Evolutionary conservation across 2,329 filamentous ascomycete species (phyloP).

Genomic region (Sporothrix brasiliensis): DNA sequence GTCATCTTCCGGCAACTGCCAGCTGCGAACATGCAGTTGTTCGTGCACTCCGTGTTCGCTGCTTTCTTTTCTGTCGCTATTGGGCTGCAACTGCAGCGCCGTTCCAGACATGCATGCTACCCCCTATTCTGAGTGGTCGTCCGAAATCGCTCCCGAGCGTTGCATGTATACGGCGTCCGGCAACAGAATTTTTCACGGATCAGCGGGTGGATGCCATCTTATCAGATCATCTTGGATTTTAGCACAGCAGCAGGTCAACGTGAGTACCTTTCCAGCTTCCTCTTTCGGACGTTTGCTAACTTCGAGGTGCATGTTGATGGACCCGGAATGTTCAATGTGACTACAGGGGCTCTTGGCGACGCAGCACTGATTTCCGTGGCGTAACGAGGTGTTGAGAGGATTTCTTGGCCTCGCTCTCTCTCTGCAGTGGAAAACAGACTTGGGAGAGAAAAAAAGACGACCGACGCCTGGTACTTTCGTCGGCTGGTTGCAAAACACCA

Average conservation of each 20-base stretch:
- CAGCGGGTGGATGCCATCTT: slow-evolving; percentile 35
- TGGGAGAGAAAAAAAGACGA: not conserved
- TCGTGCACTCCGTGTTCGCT: not conserved
- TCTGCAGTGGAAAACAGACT: not conserved
- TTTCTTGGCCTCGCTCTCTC: not conserved
- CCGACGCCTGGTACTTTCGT: slow-evolving; percentile 5
- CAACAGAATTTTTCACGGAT: slow-evolving; percentile 18
- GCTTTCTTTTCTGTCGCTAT: not conserved
- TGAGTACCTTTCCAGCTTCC: slow-evolving; percentile 14
- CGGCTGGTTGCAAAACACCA: not conserved
- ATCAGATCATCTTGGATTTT: slow-evolving; percentile 37
- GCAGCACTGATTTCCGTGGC: not conserved
- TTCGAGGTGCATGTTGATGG: not conserved
- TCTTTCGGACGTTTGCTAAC: slow-evolving; percentile 2
- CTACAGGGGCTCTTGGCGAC: slow-evolving; percentile 3
- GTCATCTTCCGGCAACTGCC: slow-evolving; percentile 15
- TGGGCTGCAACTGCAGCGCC: not conserved
- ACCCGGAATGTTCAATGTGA: not conserved
- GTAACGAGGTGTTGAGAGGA: not conserved
- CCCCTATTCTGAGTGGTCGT: not conserved
- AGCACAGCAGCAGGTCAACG: not conserved
- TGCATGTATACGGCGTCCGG: slow-evolving; percentile 30
- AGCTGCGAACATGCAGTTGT: not conserved
- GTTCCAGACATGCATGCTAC: not conserved
- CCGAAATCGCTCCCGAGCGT: slow-evolving; percentile 25